Conservation (phyloP, 2,329 filamentous ascomycete species). For the Fusarium mundagurra region DNA sequence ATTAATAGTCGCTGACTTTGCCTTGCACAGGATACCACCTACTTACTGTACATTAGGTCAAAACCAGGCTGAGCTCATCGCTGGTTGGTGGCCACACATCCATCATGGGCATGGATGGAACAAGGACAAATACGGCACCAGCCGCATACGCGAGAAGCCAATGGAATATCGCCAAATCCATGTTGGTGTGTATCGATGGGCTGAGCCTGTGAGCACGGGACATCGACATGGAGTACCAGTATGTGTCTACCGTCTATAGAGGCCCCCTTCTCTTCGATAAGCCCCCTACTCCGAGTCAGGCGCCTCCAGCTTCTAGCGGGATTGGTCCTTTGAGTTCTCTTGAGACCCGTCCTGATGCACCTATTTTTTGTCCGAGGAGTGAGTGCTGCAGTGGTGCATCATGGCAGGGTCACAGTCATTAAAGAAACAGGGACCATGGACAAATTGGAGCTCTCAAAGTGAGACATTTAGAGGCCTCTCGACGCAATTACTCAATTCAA, state of each 20-base stretch:
- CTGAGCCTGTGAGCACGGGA: slow-evolving; percentile 38
- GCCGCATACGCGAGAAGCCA: slow-evolving; percentile 32
- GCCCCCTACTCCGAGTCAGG: slow-evolving; percentile 35
- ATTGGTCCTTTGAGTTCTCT: slow-evolving; percentile 34
- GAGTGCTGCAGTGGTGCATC: slow-evolving; percentile 9
- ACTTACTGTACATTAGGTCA: neutral
- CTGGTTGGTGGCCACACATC: slow-evolving; percentile 7
- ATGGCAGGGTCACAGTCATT: slow-evolving; percentile 20
- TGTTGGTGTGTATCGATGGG: slow-evolving; percentile 33
- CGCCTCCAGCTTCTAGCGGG: slow-evolving; percentile 35
- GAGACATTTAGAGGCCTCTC: slow-evolving; percentile 36
- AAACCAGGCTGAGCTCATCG: slow-evolving; percentile 19
- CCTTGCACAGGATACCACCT: slow-evolving; percentile 9
- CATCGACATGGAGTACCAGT: slow-evolving; percentile 13
- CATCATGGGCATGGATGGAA: neutral
- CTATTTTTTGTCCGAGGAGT: slow-evolving; percentile 16
- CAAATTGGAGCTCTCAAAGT: slow-evolving; percentile 37
- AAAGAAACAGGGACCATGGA: slow-evolving; percentile 16
- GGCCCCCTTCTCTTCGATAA: slow-evolving; percentile 19
- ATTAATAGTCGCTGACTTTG: slow-evolving; percentile 19
- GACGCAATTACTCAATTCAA: slow-evolving; percentile 24
- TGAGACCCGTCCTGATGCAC: slow-evolving; percentile 39
- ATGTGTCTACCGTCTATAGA: neutral
- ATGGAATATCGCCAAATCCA: slow-evolving; percentile 26
- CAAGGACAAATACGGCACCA: slow-evolving; percentile 21